Conservation (phyloP, 352 stramenopile genomes). For the Phytophthora pseudosyringae region DNA sequence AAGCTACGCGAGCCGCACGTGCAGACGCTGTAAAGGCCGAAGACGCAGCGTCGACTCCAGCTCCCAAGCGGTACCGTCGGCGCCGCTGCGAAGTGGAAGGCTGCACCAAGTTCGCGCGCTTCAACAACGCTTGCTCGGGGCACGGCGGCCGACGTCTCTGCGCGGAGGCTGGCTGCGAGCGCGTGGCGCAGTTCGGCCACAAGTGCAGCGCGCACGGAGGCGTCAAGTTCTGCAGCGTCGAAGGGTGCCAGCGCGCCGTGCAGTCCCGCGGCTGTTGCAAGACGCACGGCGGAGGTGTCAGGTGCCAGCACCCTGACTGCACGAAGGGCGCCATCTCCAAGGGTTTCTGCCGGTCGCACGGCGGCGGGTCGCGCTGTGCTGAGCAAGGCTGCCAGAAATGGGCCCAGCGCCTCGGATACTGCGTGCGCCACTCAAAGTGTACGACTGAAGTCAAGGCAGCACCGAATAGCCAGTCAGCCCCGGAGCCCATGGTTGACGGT, state of each 20-base stretch:
- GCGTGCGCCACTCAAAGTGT: conserved; percentile 75
- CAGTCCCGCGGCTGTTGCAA: conserved; percentile 89
- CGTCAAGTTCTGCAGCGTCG: conserved; percentile 76
- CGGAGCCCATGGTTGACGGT: conserved; percentile 5
- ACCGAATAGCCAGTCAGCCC: conserved; percentile 12
- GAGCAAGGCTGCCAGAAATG: conserved; percentile 73
- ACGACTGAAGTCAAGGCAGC: conserved; percentile 7
- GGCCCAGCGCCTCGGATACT: conserved; percentile 77
- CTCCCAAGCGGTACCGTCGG: conserved; percentile 66
- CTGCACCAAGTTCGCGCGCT: conserved; percentile 81
- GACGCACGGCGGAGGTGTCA: conserved; percentile 84
- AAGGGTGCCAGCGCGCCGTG: conserved; percentile 74
- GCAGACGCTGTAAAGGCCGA: conserved; percentile 7
- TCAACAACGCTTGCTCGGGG: conserved; percentile 78
- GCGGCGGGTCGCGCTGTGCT: conserved; percentile 80
- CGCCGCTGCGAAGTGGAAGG: conserved; percentile 69
- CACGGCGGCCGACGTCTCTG: conserved; percentile 79
- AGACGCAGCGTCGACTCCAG: background rate
- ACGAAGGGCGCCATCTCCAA: conserved; percentile 88
- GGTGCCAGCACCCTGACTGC: conserved; percentile 79
- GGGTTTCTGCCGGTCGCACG: conserved; percentile 83
- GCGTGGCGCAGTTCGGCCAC: conserved; percentile 80
- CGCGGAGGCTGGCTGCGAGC: conserved; percentile 66
- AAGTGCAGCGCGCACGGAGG: conserved; percentile 84
- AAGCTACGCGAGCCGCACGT: background rate